Evolutionary conservation across 1,284 basidiomycete genomes (phyloP).

Genomic region (Rhizoctonia solani): DNA sequence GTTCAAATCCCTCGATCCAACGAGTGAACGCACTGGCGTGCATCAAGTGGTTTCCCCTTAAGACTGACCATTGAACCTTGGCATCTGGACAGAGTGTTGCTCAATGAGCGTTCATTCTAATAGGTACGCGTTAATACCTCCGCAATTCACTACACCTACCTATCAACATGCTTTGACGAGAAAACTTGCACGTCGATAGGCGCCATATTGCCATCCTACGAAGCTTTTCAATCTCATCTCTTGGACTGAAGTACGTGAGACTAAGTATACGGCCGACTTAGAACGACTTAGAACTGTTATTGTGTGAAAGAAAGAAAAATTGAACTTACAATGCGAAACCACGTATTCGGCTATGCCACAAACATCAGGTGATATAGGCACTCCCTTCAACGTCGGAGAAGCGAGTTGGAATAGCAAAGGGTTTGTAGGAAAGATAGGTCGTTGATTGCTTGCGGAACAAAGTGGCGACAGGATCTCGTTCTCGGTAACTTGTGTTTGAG

Average conservation of each 20-base stretch:
- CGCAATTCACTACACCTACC: neutral
- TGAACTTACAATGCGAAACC: neutral
- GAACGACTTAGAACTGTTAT: neutral
- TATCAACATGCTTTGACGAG: neutral
- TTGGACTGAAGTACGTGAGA: neutral
- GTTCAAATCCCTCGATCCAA: neutral
- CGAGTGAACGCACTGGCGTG: neutral
- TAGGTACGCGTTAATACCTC: neutral
- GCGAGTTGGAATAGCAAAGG: too few relatives aligned
- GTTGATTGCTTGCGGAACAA: neutral
- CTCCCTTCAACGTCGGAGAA: too few relatives aligned
- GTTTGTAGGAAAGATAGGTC: neutral
- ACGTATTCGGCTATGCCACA: neutral
- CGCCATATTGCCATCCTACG: neutral
- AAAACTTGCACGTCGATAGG: neutral
- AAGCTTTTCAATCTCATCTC: neutral
- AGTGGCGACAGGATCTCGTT: neutral
- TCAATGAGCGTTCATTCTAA: neutral
- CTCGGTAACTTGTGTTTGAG: neutral
- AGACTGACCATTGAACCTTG: neutral
- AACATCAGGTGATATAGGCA: too few relatives aligned
- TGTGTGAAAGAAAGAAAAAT: neutral
- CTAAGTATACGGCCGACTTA: neutral
- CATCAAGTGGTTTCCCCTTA: neutral
- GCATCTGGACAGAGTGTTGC: neutral